A percentile compares a stretch with the other conserved stretches of the same genome.
Evolutionary conservation across 768 basidiomycete species (phyloP).

Genomic region (Kwoniella dejecticola): DNA sequence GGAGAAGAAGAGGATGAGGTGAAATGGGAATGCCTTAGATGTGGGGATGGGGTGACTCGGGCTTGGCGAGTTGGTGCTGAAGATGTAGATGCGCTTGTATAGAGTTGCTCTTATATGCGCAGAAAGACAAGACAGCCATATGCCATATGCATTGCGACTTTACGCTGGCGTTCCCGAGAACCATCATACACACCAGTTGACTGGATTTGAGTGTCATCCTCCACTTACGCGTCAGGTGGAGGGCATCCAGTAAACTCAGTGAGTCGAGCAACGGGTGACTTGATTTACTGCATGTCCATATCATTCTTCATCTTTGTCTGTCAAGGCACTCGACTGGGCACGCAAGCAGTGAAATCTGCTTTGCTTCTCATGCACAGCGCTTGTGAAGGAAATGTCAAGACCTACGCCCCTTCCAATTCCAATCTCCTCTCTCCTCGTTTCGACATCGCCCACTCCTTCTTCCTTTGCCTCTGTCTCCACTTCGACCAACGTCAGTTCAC

Average conservation of each 20-base stretch:
- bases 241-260: conserved; percentile 6
- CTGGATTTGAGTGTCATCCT: conserved; percentile 6
- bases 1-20: conserved; percentile 61
- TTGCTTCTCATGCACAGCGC: too few relatives aligned
- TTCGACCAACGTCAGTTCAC: neutral
- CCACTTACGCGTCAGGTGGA: conserved; percentile 20
- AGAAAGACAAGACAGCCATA: too few relatives aligned
- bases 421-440: conserved; percentile 10
- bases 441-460: neutral
- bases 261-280: too few relatives aligned
- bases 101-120: neutral
- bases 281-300: too few relatives aligned
- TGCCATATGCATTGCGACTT: too few relatives aligned
- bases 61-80: conserved; percentile 64
- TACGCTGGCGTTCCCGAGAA: too few relatives aligned
- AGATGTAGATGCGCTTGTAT: neutral
- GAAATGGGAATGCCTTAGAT: conserved; percentile 83
- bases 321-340: too few relatives aligned
- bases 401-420: conserved; percentile 8
- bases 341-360: too few relatives aligned
- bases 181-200: neutral
- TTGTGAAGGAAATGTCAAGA: neutral
- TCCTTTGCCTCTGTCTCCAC: neutral
- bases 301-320: too few relatives aligned
- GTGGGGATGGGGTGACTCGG: conserved; percentile 66